Base-by-base conservation (phyloP, 78 protist species). In the Monocercomonoides exilis region DNA sequence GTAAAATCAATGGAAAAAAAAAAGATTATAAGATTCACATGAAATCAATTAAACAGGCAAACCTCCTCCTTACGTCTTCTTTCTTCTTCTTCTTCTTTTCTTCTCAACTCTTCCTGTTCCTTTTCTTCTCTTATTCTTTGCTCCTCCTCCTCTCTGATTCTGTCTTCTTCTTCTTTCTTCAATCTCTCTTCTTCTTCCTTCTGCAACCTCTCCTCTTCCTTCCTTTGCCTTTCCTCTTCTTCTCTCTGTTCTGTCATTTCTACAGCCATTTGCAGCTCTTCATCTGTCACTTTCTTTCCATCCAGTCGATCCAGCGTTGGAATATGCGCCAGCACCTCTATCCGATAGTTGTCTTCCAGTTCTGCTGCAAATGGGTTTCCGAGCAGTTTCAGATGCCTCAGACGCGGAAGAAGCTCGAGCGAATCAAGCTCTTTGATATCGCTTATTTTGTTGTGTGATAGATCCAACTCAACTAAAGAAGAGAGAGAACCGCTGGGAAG, bases 271-370 rank as follows among this genome's bases (percentile, higher is more conserved):
- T 54, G 11, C 38, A 54, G 11, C 21, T 54, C 70, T 11, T 54
- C 70, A 21, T 54, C 70, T 54, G 70, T 54, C 70, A 54, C 70
- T 54, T 54, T 54, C 70, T 54, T 54, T 54, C 70, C 70, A 54
- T 54, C 70, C 70, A 54, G 21, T 29, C 11, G 21, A 11, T 54
- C 70, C 70, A 54, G 21, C 70, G 21, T 54, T 54, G 70, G 70
- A 11, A 54, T 11, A 54, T 11, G 11, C 70, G 11, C 70, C 38
- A 54, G 38, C 38, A 54, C 21, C 70, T 29, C 38, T 11, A 54
- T 11, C 21, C 70, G 70, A 54, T 29, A 29, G 11, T 54, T 21
- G 21, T 54, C 70, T 54, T 11, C 38, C 70, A 54, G 11, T 11
- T 54, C 70, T 54, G 38, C 70, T 11, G 38, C 21, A 21, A 54